Base-by-base conservation (phyloP, 306 rosid genomes). In the Prunus mira region DNA sequence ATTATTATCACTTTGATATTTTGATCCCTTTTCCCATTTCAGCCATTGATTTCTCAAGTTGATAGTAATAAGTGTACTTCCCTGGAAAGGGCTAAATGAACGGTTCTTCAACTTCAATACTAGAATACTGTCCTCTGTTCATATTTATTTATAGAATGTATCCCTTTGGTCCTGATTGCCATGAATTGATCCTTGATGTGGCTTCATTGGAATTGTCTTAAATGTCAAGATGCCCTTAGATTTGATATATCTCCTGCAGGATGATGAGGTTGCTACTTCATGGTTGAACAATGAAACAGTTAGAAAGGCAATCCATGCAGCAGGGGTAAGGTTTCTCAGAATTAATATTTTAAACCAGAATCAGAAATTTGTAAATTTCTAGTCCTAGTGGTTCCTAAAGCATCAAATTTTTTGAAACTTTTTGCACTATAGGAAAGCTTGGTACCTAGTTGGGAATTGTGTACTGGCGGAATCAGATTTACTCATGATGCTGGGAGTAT, bases 401-500 rank as follows among this genome's bases (percentile, higher is more conserved):
- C 49, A 32, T 27, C 54, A 51, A 68, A 4, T 49, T 75, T 68
- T 58, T 76, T 19, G 10, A 24, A 78, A 74, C 52, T 49, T 71
- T 64, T 25, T 77, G 5, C 72, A 43, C 78, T 22, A 84, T 73
- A 85, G 96, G 83, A 69, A 67, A 91, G 81, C 76, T 75, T 82
- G 79, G 82, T 83, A 25, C 82, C 80, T 60, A 73, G 73, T 46
- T 92, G 98, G 98, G 89, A 81, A 4, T 75, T 95, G 63, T 92
- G 97, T 75, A 87, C 93, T 1, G 87, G 57, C 67, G 71, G 6
- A 51, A 81, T 94, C 52, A 0, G 0, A 4, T 90, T 61, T 67
- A 0, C 67, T 66, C 97, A 90, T 69, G 96, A 94, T 65, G 77
- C 96, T 64, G 98, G 98, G 58, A 94, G 98, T 86, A 94, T 94